Evolutionary conservation across 768 basidiomycete species (phyloP), one percentile per base, ranked within the genome.

Genomic region (Suillus lakei): DNA sequence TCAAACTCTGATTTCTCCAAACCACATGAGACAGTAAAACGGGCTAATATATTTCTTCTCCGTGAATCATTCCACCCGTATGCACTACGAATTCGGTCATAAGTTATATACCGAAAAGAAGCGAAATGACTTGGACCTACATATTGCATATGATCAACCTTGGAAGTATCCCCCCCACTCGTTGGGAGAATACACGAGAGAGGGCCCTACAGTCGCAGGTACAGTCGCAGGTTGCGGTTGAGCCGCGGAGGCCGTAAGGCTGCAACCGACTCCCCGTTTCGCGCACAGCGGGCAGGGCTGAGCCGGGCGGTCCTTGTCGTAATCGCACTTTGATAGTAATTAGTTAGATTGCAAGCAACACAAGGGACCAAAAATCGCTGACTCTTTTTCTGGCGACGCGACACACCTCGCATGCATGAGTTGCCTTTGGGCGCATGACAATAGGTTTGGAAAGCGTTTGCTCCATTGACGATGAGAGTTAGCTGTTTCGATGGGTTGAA

Each of bases 221-320:
- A 4, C 38, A 39, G 9, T 39, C 15, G 13, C 21, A 8, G 61
- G 58, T 53, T 64, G 70, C 39, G 32, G 59, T 32, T 55, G 54
- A 51, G 58, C 64, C 64, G 48, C 63, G 55, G 56, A 64, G 48
- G n/a, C 55, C 36, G 66, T 2, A 13, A 76, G 50, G 41, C 18
- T 62, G 34, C 74, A 75, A 0, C 63, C 46, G 10, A 69, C 9
- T 26, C 30, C 30, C 16, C 66, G 67, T 39, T 1, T 48, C 55
- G 66, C 51, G 66, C 74, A 75, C 34, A 72, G 72, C 64, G 64
- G 56, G 38, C 74, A 75, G 43, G 72, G 66, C 5, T 55, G 63
- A 66, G 58, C 28, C 1, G 58, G 58, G 28, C 72, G 66, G 26
- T 46, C 55, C 28, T 28, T 61, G 23, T 67, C 71, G 12, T 65